A percentile compares a stretch with the other conserved stretches of the same genome.
phyloP scores from a whole-genome alignment of 129 eudicot species.

The Rutidosis leptorrhynchoides region DNA sequence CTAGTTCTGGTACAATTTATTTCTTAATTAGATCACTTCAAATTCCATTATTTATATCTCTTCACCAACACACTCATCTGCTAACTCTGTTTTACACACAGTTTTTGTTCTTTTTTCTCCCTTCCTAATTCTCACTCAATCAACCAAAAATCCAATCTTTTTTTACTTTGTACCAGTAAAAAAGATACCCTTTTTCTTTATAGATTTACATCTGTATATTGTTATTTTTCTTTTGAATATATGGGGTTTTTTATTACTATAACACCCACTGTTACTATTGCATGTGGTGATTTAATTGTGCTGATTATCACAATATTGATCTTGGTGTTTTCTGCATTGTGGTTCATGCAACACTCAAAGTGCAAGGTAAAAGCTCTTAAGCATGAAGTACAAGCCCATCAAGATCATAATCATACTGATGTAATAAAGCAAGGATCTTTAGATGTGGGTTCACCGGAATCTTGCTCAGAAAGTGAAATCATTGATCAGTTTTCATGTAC shows the following conservation, averaged over 20 bases:
- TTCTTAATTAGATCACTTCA: constrained; percentile 3
- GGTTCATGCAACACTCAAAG: constrained; percentile 36
- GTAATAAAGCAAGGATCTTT: constrained; percentile 16
- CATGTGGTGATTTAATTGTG: constrained; percentile 25
- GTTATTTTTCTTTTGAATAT: constrained; percentile 26
- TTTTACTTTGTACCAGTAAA: not conserved
- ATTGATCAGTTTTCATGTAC: constrained; percentile 39
- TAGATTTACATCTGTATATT: constrained; percentile 2
- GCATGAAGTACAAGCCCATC: constrained; percentile 9
- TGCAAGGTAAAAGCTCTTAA: constrained; percentile 20
- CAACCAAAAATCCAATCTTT: constrained; percentile 7
- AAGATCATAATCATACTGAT: constrained; percentile 7
- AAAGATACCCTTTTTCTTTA: not conserved
- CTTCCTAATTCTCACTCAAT: constrained; percentile 14
- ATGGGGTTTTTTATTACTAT: constrained; percentile 45
- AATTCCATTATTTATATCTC: constrained; percentile 22
- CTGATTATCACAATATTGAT: constrained; percentile 34
- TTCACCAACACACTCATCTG: constrained; percentile 13
- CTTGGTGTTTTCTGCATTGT: constrained; percentile 33
- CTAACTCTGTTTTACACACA: constrained; percentile 11
- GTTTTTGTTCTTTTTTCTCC: constrained; percentile 1
- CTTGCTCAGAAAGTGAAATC: constrained; percentile 50
- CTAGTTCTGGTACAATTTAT: constrained; percentile 2
- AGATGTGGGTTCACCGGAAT: constrained; percentile 33
- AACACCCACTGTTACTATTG: constrained; percentile 31